Percentiles rank a stretch among this genome's conserved stretches.
Evolutionary conservation across 352 stramenopile species (phyloP).

Genomic region (Phytophthora brassicae): DNA sequence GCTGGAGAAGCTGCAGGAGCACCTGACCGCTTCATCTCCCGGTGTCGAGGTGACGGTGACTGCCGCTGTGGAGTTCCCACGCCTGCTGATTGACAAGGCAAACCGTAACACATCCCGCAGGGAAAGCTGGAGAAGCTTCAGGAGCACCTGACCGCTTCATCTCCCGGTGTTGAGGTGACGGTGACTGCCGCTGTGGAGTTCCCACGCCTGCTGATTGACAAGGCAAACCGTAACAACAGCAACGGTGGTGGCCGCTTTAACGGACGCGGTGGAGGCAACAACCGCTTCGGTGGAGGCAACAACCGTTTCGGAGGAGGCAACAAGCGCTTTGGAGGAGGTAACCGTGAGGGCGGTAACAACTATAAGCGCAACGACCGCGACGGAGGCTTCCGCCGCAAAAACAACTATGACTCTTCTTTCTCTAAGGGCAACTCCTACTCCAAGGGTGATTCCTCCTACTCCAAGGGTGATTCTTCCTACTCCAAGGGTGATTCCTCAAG

Average conservation of each 20-base stretch:
- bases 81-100: constrained; percentile 56
- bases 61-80: constrained; percentile 53
- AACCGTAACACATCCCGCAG: constrained; percentile 63
- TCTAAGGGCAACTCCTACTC: too few relatives aligned
- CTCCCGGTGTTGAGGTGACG: constrained; percentile 33
- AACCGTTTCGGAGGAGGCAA: constrained; percentile 34
- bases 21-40: constrained; percentile 35
- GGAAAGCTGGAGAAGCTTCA: constrained; percentile 49
- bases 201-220: constrained; percentile 53
- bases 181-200: constrained; percentile 57
- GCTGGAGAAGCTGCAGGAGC: constrained; percentile 46
- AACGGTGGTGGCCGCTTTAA: constrained; percentile 27
- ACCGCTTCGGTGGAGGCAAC: constrained; percentile 35
- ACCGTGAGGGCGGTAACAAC: constrained; percentile 24
- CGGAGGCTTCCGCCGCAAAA: constrained; percentile 17
- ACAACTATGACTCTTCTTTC: constrained; percentile 53
- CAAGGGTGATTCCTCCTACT: constrained; percentile 36
- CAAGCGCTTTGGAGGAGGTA: constrained; percentile 31
- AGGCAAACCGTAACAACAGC: constrained; percentile 26
- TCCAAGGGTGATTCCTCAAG: constrained; percentile 40
- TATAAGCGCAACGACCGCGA: constrained; percentile 31
- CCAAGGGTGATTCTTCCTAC: constrained; percentile 60
- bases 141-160: constrained; percentile 38
- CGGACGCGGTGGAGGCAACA: constrained; percentile 22
- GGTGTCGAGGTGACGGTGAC: constrained; percentile 43